Conservation (phyloP, 768 basidiomycete genomes). For the Sporobolomyces roseus region DNA sequence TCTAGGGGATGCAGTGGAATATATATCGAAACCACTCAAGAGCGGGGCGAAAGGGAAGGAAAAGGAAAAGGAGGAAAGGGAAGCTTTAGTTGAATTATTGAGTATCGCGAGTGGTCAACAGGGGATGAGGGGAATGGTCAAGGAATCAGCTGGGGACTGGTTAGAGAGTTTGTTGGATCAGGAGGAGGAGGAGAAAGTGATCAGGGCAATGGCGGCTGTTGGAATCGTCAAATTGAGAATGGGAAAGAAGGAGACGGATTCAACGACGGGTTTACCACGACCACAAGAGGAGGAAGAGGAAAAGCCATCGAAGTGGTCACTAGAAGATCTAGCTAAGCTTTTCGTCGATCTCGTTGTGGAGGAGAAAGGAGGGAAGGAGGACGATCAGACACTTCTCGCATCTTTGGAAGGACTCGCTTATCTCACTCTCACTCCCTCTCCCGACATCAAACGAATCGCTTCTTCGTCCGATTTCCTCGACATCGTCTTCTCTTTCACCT, state of each 20-base stretch:
- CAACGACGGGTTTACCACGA: constrained; percentile 24
- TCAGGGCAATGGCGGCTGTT: constrained; percentile 63
- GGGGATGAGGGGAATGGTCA: constrained; percentile 61
- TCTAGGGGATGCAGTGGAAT: constrained; percentile 58
- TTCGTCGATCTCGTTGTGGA: constrained; percentile 19
- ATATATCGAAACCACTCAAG: constrained; percentile 6
- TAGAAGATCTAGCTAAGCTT: constrained; percentile 59
- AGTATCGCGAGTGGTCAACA: constrained; percentile 74
- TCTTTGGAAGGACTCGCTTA: constrained; percentile 83
- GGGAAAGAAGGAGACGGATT: constrained; percentile 45
- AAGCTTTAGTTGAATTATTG: constrained; percentile 67
- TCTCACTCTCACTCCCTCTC: constrained; percentile 61
- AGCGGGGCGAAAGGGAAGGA: constrained; percentile 50
- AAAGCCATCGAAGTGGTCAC: constrained; percentile 55
- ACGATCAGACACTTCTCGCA: constrained; percentile 57
- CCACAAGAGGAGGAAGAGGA: constrained; percentile 49
- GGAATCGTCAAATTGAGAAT: constrained; percentile 74
- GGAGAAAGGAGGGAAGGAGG: constrained; percentile 18
- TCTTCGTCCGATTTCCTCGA: constrained; percentile 48
- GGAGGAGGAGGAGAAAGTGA: constrained; percentile 22
- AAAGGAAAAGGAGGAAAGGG: constrained; percentile 55
- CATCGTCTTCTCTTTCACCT: constrained; percentile 59
- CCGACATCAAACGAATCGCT: constrained; percentile 62
- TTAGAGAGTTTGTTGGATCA: constrained; percentile 56
- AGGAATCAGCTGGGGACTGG: constrained; percentile 62